Conservation (phyloP, 139 green algal species). For the Desmodesmus armatus region DNA sequence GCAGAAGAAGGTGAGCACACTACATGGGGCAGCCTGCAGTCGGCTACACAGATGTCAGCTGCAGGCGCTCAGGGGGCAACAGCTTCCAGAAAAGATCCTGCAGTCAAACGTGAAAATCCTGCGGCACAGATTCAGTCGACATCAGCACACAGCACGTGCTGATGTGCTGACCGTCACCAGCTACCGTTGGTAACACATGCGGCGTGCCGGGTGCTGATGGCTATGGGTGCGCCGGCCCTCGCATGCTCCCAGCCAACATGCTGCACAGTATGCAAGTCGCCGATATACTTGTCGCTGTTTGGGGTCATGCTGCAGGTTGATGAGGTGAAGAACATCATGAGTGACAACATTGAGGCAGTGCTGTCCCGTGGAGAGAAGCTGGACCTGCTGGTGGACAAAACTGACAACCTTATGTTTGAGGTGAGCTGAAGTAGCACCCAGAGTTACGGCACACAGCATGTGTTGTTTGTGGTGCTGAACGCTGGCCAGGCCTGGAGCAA, state of each 20-base stretch:
- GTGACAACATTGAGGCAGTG: conserved; percentile 98
- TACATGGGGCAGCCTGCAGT: no score
- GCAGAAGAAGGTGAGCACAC: conserved; percentile 83
- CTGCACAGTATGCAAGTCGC: neutral
- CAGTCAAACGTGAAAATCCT: no score
- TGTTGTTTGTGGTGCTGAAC: no score
- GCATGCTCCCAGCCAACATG: neutral
- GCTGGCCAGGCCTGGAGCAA: neutral
- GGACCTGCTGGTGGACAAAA: conserved; percentile 97
- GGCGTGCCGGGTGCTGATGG: no score
- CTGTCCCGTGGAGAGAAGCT: conserved; percentile 97
- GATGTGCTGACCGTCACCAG: no score
- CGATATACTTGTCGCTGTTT: neutral
- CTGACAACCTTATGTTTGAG: conserved; percentile 94
- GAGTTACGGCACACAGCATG: no score
- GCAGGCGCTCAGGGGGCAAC: no score
- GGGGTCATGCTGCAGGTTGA: conserved; percentile 86
- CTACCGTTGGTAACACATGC: no score
- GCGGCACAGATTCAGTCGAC: no score
- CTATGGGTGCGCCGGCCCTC: neutral
- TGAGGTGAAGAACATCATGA: conserved; percentile 98
- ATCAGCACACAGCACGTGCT: no score
- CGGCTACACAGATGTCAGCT: no score
- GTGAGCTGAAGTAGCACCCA: conserved; percentile 41
- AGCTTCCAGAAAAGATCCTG: no score